Conservation (phyloP, 495 filamentous ascomycete genomes). For the Xylaria intraflava region DNA sequence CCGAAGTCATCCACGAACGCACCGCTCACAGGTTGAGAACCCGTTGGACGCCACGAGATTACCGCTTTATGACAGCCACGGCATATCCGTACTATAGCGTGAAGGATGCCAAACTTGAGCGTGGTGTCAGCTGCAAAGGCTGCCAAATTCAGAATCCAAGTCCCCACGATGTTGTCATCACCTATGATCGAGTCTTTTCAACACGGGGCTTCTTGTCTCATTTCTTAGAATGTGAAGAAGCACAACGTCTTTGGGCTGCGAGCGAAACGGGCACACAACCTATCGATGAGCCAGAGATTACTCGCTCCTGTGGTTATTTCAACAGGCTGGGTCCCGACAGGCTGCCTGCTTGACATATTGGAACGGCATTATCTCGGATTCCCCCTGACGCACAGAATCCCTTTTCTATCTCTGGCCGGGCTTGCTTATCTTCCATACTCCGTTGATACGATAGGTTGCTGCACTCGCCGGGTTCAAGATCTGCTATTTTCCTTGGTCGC, state of each 20-base stretch:
- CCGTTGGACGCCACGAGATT: not conserved
- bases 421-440: too few relatives aligned
- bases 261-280: constrained; percentile 1
- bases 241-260: not conserved
- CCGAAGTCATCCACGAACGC: not conserved
- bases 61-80: constrained; percentile 5
- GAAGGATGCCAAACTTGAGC: not conserved
- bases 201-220: constrained; percentile 3
- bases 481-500: too few relatives aligned
- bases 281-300: constrained; percentile 1
- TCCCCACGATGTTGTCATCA: not conserved
- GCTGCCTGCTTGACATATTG: constrained; percentile 1
- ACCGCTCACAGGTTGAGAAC: not conserved
- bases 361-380: too few relatives aligned
- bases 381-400: too few relatives aligned
- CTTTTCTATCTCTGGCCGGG: too few relatives aligned
- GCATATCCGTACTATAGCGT: constrained; percentile 4
- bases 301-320: constrained; percentile 4
- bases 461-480: too few relatives aligned
- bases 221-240: constrained; percentile 5
- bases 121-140: constrained; percentile 7
- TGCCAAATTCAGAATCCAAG: not conserved
- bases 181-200: not conserved
- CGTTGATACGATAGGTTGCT: too few relatives aligned
- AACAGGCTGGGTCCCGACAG: not conserved